Evolutionary conservation across 306 rosid genomes (phyloP).

Genomic region (Cyclanthera cordifolia): DNA sequence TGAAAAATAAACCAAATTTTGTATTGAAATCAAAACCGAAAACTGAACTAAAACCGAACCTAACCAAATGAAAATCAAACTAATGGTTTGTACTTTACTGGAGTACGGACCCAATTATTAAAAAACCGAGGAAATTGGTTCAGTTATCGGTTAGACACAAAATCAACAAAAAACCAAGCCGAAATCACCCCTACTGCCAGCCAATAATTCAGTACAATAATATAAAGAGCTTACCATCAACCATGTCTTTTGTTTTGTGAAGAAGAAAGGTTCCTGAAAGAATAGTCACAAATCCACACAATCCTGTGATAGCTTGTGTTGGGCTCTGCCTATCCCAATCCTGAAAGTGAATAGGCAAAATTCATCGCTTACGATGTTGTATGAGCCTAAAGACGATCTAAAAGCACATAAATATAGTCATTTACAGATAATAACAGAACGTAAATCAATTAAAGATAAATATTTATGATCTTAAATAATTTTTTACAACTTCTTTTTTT

Average conservation of each 20-base stretch:
- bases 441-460: background rate
- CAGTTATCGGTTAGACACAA: no score
- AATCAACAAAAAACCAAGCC: no score
- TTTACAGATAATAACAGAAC: background rate
- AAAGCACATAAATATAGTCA: background rate
- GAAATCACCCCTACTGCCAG: no score
- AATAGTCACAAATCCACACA: slow-evolving; percentile 93
- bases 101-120: no score
- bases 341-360: slow-evolving; percentile 31
- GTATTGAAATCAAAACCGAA: no score
- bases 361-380: background rate
- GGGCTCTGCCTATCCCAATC: slow-evolving; percentile 99
- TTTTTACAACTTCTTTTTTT: background rate
- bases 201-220: background rate
- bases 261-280: slow-evolving; percentile 98
- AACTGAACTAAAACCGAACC: no score
- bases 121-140: no score
- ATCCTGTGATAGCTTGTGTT: slow-evolving; percentile 82
- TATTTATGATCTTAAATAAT: background rate
- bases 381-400: background rate
- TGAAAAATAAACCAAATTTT: no score
- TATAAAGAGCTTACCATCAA: slow-evolving; percentile 50
- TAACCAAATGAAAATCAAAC: no score
- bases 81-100: no score
- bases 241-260: slow-evolving; percentile 93